phyloP scores from a whole-genome alignment of 768 basidiomycete species.

The Tulasnella sp. region DNA sequence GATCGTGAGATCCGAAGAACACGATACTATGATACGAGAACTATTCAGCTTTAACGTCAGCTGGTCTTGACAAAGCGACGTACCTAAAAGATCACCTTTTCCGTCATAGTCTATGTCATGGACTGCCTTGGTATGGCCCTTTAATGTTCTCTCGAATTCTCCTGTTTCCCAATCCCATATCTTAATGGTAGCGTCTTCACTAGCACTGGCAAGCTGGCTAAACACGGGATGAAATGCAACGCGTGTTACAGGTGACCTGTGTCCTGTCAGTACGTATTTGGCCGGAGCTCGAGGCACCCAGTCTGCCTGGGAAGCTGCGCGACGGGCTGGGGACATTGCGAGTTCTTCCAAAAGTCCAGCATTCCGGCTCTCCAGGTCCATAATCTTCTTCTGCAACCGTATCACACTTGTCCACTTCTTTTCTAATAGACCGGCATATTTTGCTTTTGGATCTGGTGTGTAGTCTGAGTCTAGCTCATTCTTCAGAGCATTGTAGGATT shows the following conservation, averaged over 20 bases:
- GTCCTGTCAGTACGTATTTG: conserved; percentile 60
- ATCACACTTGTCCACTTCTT: conserved; percentile 99
- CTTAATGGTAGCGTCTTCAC: conserved; percentile 81
- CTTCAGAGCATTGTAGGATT: conserved; percentile 20
- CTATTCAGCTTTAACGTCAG: background rate
- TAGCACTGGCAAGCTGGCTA: conserved; percentile 69
- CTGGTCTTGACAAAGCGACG: conserved; percentile 13
- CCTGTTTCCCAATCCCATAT: conserved; percentile 97
- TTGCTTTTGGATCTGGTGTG: conserved; percentile 73
- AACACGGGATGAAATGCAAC: conserved; percentile 82
- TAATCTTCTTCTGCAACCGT: conserved; percentile 93
- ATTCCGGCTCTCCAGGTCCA: conserved; percentile 80
- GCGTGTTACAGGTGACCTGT: conserved; percentile 60
- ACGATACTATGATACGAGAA: conserved; percentile 36
- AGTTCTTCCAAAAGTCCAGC: conserved; percentile 70
- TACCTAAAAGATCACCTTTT: conserved; percentile 66
- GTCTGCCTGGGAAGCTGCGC: conserved; percentile 37
- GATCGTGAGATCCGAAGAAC: conserved; percentile 79
- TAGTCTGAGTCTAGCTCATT: conserved; percentile 38
- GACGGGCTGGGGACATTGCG: conserved; percentile 36
- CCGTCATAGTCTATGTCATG: conserved; percentile 81
- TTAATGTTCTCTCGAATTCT: conserved; percentile 81
- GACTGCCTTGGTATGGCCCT: conserved; percentile 83
- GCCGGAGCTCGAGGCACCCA: conserved; percentile 85
- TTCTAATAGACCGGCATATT: conserved; percentile 75